phyloP scores from a whole-genome alignment of 177 flowering plant genomes.

The Telopea speciosissima region DNA sequence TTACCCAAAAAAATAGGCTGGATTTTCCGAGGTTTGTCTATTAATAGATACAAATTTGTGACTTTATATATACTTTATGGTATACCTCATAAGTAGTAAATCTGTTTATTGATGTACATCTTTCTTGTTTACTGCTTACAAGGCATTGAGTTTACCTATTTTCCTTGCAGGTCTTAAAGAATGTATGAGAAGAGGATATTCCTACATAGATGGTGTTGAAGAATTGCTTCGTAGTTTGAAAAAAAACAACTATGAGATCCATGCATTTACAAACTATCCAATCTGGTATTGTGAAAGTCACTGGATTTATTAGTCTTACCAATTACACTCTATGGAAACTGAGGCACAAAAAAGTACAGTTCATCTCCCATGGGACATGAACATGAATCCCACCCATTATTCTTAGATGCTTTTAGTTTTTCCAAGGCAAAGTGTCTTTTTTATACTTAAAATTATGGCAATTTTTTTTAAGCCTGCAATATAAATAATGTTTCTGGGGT shows the following conservation, averaged over 20 bases:
- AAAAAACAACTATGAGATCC: conserved; percentile 68
- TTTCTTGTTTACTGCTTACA: background rate
- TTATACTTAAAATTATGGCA: background rate
- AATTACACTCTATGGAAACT: background rate
- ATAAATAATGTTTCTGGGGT: background rate
- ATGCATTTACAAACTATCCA: conserved; percentile 94
- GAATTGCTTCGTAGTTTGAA: conserved; percentile 56
- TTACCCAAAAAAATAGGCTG: background rate
- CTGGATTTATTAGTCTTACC: background rate
- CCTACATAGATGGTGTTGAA: conserved; percentile 72
- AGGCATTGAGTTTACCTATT: background rate
- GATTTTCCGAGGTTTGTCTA: background rate
- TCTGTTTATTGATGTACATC: background rate
- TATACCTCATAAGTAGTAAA: background rate
- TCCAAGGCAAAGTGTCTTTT: background rate
- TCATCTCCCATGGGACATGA: background rate
- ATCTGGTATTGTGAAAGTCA: conserved; percentile 41
- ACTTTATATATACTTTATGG: background rate
- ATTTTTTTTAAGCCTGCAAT: too few species aligned
- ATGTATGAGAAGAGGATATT: conserved; percentile 67
- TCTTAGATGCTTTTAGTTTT: too few species aligned
- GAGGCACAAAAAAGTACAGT: background rate
- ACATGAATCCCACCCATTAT: background rate
- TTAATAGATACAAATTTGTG: background rate
- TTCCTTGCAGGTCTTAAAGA: conserved; percentile 64